Conservation (phyloP, 2,329 filamentous ascomycete species). For the Fusarium oligoseptatum region DNA sequence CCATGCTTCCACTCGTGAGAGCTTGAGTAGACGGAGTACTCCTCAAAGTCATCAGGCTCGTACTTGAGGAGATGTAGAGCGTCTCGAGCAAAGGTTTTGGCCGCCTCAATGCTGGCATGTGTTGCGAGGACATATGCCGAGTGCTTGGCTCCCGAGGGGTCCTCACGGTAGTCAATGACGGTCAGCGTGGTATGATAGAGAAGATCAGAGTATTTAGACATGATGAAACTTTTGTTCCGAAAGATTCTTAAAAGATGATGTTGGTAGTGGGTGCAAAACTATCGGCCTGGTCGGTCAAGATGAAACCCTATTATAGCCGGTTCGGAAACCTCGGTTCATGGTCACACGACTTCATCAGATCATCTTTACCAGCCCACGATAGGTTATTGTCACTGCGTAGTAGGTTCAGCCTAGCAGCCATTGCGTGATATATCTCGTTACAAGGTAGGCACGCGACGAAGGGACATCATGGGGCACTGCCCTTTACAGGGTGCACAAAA, state of each 20-base stretch:
- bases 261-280: not conserved
- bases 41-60: constrained; percentile 53
- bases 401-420: not conserved
- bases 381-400: not conserved
- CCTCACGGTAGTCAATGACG: constrained; percentile 46
- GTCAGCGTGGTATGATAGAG: constrained; percentile 56
- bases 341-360: not conserved
- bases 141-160: constrained; percentile 46
- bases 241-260: not conserved
- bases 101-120: constrained; percentile 51
- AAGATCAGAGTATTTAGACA: constrained; percentile 37
- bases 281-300: not conserved
- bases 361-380: not conserved
- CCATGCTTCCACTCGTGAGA: constrained; percentile 52
- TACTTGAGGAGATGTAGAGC: constrained; percentile 53
- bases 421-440: not conserved
- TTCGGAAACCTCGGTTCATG: not conserved
- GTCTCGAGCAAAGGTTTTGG: constrained; percentile 53
- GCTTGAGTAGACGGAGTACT: constrained; percentile 45
- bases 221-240: not conserved
- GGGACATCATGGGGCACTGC: not conserved
- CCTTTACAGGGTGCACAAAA: not conserved
- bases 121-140: constrained; percentile 56
- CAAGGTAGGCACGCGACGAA: not conserved
- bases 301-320: not conserved